Evolutionary conservation across 169 alveolate genomes (phyloP).

Genomic region (Eimeria falciformis): DNA sequence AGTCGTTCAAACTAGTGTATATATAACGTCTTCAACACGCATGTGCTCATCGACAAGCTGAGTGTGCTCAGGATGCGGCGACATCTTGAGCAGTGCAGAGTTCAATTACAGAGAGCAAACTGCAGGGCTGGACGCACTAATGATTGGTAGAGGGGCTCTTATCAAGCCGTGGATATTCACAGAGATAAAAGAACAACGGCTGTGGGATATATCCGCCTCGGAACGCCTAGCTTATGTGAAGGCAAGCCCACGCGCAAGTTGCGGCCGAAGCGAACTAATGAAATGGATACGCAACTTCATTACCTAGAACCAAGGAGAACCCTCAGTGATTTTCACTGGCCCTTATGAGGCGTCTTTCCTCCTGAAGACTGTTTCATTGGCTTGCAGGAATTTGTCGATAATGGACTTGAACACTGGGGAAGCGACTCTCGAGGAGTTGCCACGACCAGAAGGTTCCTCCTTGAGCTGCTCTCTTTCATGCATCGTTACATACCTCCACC

Average conservation of each 20-base stretch:
- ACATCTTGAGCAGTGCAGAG: conserved; percentile 81
- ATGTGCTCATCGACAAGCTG: conserved; percentile 21
- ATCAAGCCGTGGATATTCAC: conserved; percentile 92
- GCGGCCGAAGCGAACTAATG: too few relatives aligned
- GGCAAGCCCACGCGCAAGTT: neutral
- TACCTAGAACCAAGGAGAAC: neutral
- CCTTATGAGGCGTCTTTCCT: neutral
- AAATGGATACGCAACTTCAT: too few relatives aligned
- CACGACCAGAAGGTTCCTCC: conserved; percentile 85
- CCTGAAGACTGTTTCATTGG: neutral
- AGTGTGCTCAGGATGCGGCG: conserved; percentile 88
- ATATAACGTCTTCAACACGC: too few relatives aligned
- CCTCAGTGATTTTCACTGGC: neutral
- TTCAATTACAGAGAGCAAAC: conserved; percentile 68
- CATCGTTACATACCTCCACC: conserved; percentile 90
- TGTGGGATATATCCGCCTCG: conserved; percentile 89
- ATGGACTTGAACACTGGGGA: conserved; percentile 91
- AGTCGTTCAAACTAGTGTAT: too few relatives aligned
- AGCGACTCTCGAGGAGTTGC: conserved; percentile 90
- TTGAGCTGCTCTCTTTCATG: conserved; percentile 86
- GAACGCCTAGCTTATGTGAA: conserved; percentile 88
- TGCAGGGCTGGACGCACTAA: conserved; percentile 79
- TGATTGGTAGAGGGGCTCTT: conserved; percentile 91
- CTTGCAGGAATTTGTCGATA: conserved; percentile 79
- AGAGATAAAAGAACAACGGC: conserved; percentile 84